Percentiles rank a stretch among this genome's conserved stretches.
Conservation (phyloP, 805 yeast genomes). For the Starmerella gropengiesseri region DNA sequence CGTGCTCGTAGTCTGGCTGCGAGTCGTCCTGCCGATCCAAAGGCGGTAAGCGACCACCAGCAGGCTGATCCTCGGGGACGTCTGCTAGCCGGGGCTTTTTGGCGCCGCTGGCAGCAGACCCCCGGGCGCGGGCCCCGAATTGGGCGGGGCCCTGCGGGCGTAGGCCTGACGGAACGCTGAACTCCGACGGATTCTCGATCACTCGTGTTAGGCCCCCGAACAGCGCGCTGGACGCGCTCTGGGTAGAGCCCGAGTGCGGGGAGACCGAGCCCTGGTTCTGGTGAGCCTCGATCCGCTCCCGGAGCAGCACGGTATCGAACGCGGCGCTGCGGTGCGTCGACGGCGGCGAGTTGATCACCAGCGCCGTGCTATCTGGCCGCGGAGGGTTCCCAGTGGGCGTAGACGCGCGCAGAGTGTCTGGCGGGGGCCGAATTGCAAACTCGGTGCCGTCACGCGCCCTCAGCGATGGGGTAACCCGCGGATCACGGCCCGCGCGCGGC, state of each 20-base stretch:
- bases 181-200: not conserved
- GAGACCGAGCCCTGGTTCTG: not conserved
- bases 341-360: not conserved
- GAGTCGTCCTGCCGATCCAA: too few relatives aligned
- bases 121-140: too few relatives aligned
- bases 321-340: not conserved
- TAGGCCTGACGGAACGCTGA: not conserved
- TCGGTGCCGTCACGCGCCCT: too few relatives aligned
- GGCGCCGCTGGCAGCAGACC: too few relatives aligned
- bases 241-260: not conserved
- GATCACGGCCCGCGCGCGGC: not conserved
- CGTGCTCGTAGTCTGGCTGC: too few relatives aligned
- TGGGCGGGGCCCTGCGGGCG: too few relatives aligned
- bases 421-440: slow-evolving; percentile 2
- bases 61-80: too few relatives aligned
- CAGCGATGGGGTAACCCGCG: too few relatives aligned
- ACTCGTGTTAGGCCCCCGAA: not conserved
- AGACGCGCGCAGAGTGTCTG: not conserved
- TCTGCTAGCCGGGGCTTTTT: too few relatives aligned
- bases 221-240: not conserved
- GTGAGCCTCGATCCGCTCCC: slow-evolving; percentile 3
- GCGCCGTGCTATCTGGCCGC: not conserved
- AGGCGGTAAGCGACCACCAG: too few relatives aligned
- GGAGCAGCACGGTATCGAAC: not conserved
- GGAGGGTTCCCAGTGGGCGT: not conserved